A percentile compares a stretch with the other conserved stretches of the same genome.
Evolutionary conservation across 768 basidiomycete genomes (phyloP).

Genomic region (Pulveroboletus ravenelii): DNA sequence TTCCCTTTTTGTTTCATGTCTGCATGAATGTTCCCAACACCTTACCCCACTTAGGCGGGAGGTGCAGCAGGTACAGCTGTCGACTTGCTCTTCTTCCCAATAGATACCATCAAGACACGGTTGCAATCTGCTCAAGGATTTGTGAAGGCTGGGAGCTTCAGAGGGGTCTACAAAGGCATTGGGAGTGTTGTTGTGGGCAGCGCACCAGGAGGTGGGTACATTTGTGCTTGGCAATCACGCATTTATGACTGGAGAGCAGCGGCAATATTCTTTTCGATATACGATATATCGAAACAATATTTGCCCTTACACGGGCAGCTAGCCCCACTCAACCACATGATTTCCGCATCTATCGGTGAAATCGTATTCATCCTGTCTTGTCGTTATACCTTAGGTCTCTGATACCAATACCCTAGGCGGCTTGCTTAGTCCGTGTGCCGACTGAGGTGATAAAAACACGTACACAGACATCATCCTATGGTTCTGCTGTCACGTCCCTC

Average conservation of each 20-base stretch:
- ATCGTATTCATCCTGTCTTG: slow-evolving; percentile 36
- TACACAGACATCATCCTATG: slow-evolving; percentile 80
- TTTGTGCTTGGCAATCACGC: neutral
- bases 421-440: slow-evolving; percentile 90
- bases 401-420: slow-evolving; percentile 45
- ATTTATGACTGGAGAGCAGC: slow-evolving; percentile 44
- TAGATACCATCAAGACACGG: slow-evolving; percentile 96
- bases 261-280: slow-evolving; percentile 91
- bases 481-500: slow-evolving; percentile 54
- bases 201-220: slow-evolving; percentile 79
- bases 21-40: slow-evolving; percentile 11
- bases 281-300: slow-evolving; percentile 80
- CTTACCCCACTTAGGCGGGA: slow-evolving; percentile 56
- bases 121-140: slow-evolving; percentile 90
- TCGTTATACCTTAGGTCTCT: slow-evolving; percentile 9
- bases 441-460: slow-evolving; percentile 96
- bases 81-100: slow-evolving; percentile 93
- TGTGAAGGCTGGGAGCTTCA: slow-evolving; percentile 77
- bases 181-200: slow-evolving; percentile 94
- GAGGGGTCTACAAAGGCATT: slow-evolving; percentile 87
- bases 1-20: slow-evolving; percentile 5
- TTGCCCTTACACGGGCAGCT: slow-evolving; percentile 60
- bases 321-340: slow-evolving; percentile 58
- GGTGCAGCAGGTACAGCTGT: slow-evolving; percentile 90
- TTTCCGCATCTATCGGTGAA: slow-evolving; percentile 58